Evolutionary conservation across 140 eudicot species (phyloP).

Genomic region (Ambrosia hybrid): DNA sequence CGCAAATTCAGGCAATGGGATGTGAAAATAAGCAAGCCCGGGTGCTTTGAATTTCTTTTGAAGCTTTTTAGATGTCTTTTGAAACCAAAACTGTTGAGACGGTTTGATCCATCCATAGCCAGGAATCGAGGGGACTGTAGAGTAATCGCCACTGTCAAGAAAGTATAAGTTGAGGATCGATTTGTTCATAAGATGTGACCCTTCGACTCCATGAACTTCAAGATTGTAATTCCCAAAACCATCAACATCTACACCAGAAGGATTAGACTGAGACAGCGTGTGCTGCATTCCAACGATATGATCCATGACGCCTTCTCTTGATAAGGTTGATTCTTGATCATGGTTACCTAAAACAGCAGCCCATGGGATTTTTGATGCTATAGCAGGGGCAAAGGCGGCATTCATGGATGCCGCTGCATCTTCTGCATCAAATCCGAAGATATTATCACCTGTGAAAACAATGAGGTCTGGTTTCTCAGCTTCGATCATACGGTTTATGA

Average conservation of each 20-base stretch:
- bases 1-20: constrained; percentile 82
- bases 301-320: constrained; percentile 76
- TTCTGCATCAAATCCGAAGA: constrained; percentile 60
- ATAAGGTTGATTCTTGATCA: constrained; percentile 72
- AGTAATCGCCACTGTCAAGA: constrained; percentile 93
- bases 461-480: constrained; percentile 74
- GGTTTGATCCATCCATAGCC: constrained; percentile 98
- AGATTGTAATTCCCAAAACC: constrained; percentile 92
- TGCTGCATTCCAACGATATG: constrained; percentile 65
- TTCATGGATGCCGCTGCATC: constrained; percentile 59
- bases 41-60: constrained; percentile 61
- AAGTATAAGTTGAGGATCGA: constrained; percentile 77
- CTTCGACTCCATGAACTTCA: constrained; percentile 71
- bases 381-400: constrained; percentile 78
- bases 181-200: constrained; percentile 54
- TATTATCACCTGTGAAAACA: constrained; percentile 89
- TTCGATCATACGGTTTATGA: constrained; percentile 48
- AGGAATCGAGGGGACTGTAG: constrained; percentile 67
- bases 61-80: constrained; percentile 56
- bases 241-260: constrained; percentile 49
- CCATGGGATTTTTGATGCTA: constrained; percentile 73
- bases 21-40: constrained; percentile 82
- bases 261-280: constrained; percentile 66
- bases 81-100: constrained; percentile 90
- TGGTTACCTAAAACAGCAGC: constrained; percentile 85